A percentile compares a stretch with the other conserved stretches of the same genome.
Evolutionary conservation across 2,329 filamentous ascomycete genomes (phyloP).

Genomic region (Verticillium dahliae): DNA sequence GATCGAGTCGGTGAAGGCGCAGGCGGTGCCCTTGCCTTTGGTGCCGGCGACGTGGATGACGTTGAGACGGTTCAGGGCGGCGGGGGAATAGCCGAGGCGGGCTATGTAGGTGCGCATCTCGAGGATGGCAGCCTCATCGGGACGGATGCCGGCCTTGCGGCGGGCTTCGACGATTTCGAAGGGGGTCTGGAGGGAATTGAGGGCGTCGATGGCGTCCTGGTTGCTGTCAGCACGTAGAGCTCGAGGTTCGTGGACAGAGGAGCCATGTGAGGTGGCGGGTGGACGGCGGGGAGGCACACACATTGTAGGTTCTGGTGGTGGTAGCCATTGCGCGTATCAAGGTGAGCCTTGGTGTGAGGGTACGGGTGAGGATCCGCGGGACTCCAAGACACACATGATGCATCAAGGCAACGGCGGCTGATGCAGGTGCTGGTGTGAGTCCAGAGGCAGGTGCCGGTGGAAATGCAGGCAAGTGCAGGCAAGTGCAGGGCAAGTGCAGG

Average conservation of each 20-base stretch:
- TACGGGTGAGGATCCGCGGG: conserved; percentile 3
- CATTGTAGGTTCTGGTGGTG: conserved; percentile 8
- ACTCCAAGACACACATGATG: conserved; percentile 10
- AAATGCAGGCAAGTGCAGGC: background rate
- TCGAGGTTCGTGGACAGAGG: background rate
- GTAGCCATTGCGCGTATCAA: conserved; percentile 8
- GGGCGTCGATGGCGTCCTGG: conserved; percentile 75
- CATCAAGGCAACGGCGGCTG: conserved; percentile 5
- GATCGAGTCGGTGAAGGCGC: conserved; percentile 60
- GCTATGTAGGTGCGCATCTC: conserved; percentile 76
- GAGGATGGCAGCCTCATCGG: conserved; percentile 62
- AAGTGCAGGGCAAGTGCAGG: background rate
- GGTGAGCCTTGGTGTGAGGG: background rate
- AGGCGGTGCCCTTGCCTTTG: conserved; percentile 68
- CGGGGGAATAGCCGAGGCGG: conserved; percentile 66
- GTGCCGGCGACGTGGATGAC: conserved; percentile 67
- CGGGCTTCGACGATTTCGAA: conserved; percentile 75
- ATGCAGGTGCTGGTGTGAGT: background rate
- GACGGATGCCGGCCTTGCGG: conserved; percentile 63
- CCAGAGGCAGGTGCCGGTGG: background rate
- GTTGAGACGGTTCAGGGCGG: conserved; percentile 54
- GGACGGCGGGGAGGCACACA: background rate
- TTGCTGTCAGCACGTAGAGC: too few species aligned
- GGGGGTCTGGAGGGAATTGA: conserved; percentile 90
- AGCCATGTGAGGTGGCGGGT: background rate